Evolutionary conservation across 306 rosid genomes (phyloP).

Genomic region (Fragaria nilgerrensis): DNA sequence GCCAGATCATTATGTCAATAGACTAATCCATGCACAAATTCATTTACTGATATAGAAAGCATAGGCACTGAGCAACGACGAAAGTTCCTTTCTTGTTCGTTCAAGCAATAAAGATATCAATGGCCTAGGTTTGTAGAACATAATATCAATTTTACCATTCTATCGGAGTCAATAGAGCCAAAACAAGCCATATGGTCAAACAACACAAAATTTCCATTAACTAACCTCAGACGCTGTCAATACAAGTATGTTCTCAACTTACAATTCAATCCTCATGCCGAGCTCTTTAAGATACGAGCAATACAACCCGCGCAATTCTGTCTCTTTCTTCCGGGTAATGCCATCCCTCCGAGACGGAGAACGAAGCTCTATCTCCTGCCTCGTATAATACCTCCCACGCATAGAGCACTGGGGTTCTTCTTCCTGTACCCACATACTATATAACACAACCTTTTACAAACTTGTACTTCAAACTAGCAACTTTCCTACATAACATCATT

Average conservation of each 20-base stretch:
- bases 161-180: not conserved
- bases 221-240: not conserved
- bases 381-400: conserved; percentile 35
- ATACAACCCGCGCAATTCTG: conserved; percentile 38
- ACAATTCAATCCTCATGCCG: conserved; percentile 49
- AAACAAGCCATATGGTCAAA: not conserved
- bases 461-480: not conserved
- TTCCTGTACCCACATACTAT: conserved; percentile 10
- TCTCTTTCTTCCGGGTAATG: conserved; percentile 35
- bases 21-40: not conserved
- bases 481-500: not conserved
- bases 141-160: not conserved
- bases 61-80: not conserved
- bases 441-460: conserved; percentile 11
- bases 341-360: conserved; percentile 55
- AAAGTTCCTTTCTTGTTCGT: not conserved
- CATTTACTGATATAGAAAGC: not conserved
- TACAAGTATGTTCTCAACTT: conserved; percentile 21
- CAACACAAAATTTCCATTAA: not conserved
- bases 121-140: not conserved
- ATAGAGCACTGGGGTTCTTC: conserved; percentile 27
- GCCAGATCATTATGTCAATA: not conserved
- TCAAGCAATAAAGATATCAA: not conserved
- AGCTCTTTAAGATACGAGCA: conserved; percentile 46
- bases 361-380: conserved; percentile 35